Conservation (phyloP, 768 basidiomycete genomes). For the Russula griseocarnosa region DNA sequence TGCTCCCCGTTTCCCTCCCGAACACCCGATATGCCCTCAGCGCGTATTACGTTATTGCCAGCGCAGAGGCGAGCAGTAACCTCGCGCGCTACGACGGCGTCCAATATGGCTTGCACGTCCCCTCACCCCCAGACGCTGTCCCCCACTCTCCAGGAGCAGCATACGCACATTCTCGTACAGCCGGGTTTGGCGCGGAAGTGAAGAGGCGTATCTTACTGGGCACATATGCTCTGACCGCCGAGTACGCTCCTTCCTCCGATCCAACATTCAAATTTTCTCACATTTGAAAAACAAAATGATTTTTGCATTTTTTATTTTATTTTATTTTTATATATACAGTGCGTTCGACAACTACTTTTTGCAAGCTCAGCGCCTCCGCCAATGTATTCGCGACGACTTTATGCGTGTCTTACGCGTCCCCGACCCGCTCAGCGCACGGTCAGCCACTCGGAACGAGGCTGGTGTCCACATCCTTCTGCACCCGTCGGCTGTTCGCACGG, state of each 20-base stretch:
- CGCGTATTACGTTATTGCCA: conserved; percentile 94
- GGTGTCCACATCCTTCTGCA: conserved; percentile 81
- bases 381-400: conserved; percentile 69
- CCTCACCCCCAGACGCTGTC: conserved; percentile 43
- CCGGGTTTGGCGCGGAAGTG: conserved; percentile 80
- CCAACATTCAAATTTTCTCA: too few relatives aligned
- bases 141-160: conserved; percentile 48
- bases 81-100: conserved; percentile 87
- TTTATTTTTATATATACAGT: conserved; percentile 39
- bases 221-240: conserved; percentile 86
- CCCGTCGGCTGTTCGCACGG: conserved; percentile 82
- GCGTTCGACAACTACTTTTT: conserved; percentile 98
- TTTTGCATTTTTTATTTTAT: neutral
- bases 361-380: conserved; percentile 81
- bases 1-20: conserved; percentile 74
- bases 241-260: conserved; percentile 48
- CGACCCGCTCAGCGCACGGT: conserved; percentile 42
- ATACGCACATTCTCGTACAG: conserved; percentile 64
- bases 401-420: conserved; percentile 58
- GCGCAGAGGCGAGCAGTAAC: conserved; percentile 91
- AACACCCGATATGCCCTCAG: conserved; percentile 69
- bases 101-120: conserved; percentile 62
- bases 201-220: conserved; percentile 84
- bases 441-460: conserved; percentile 1
- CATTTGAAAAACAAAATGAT: neutral